Conservation (phyloP, 768 basidiomycete species). For the Cystofilobasidium bisporidii region DNA sequence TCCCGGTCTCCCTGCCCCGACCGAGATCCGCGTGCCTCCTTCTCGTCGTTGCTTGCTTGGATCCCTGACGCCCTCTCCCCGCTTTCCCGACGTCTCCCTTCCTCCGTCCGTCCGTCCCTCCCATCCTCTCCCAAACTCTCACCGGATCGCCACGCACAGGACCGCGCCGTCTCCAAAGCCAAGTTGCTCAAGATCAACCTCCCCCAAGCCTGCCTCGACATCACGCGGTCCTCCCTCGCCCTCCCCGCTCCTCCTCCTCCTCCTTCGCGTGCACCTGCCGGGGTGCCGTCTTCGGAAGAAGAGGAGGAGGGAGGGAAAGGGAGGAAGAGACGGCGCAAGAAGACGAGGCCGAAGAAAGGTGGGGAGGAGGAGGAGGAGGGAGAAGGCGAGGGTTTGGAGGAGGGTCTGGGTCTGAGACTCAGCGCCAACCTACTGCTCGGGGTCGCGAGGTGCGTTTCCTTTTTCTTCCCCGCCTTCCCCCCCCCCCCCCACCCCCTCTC, state of each 20-base stretch:
- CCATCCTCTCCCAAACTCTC: background rate
- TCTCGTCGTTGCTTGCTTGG: background rate
- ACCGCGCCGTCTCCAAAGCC: constrained; percentile 19
- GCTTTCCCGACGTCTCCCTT: too few relatives aligned
- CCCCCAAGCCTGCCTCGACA: constrained; percentile 17
- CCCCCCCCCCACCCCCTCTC: background rate
- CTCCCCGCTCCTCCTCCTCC: background rate
- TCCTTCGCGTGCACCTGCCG: background rate
- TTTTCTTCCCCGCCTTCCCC: background rate
- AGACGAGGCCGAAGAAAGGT: background rate
- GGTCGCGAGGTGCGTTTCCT: constrained; percentile 7
- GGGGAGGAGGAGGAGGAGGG: background rate
- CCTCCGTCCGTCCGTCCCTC: background rate
- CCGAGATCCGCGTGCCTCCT: background rate
- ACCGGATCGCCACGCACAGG: background rate
- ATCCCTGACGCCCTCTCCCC: too few relatives aligned
- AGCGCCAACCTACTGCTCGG: constrained; percentile 24
- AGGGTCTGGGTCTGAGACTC: constrained; percentile 19
- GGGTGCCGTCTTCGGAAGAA: background rate
- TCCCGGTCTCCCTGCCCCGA: background rate
- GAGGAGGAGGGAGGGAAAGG: too few relatives aligned
- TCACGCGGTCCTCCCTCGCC: background rate
- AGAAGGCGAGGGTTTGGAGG: background rate
- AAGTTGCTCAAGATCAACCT: constrained; percentile 22
- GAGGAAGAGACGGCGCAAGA: constrained; percentile 1